These are phyloP conservation scores for Quercus phellos DNA, from an alignment of 331 rosid genomes.

Conservation along the genomic window DNA sequence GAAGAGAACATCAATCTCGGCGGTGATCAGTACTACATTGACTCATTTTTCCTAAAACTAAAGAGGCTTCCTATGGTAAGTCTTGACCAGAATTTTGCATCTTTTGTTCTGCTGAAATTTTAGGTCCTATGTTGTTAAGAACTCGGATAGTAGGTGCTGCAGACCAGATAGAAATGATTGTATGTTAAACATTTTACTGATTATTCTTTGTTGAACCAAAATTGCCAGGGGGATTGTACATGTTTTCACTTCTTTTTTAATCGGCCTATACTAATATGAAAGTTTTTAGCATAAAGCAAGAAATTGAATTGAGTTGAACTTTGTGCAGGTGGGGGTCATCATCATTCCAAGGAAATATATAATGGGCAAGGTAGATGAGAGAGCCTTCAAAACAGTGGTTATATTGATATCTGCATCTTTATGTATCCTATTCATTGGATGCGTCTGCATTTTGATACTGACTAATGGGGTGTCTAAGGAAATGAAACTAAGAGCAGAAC, in stretches of 20 bases:
- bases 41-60: slow-evolving; percentile 81
- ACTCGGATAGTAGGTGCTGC: neutral
- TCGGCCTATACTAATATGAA: neutral
- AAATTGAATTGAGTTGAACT: slow-evolving; percentile 9
- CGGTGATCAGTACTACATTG: slow-evolving; percentile 65
- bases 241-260: neutral
- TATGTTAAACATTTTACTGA: neutral
- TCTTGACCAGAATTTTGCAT: slow-evolving; percentile 5
- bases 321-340: slow-evolving; percentile 91
- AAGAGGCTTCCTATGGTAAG: slow-evolving; percentile 96
- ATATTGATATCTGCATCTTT: slow-evolving; percentile 88
- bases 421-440: slow-evolving; percentile 84
- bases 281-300: neutral
- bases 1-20: slow-evolving; percentile 77
- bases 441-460: slow-evolving; percentile 85
- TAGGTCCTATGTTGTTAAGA: neutral
- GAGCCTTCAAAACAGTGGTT: slow-evolving; percentile 88
- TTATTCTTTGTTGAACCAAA: neutral
- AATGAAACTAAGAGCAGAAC: slow-evolving; percentile 94
- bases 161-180: neutral
- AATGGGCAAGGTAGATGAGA: slow-evolving; percentile 95
- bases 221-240: neutral
- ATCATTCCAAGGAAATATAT: slow-evolving; percentile 88
- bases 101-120: slow-evolving; percentile 1
- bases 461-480: slow-evolving; percentile 99